These are phyloP conservation scores for Penicillium sclerotiorum DNA, from an alignment of 2,329 filamentous ascomycete species.

Conservation along the genomic window DNA sequence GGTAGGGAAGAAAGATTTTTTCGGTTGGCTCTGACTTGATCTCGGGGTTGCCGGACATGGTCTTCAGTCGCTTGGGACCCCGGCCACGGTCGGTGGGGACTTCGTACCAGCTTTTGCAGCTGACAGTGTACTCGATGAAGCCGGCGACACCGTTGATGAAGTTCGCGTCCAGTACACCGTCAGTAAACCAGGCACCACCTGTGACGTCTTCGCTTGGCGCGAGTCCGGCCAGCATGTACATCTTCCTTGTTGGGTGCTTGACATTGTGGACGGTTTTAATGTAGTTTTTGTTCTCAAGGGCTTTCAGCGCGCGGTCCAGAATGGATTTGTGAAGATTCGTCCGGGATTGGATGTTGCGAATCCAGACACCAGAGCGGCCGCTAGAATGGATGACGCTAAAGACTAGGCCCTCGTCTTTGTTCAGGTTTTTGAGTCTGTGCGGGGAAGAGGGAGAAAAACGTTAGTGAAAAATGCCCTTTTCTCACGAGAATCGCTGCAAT, in stretches of 20 bases:
- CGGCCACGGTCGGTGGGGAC: constrained; percentile 42
- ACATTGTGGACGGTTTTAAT: constrained; percentile 91
- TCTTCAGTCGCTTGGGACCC: constrained; percentile 45
- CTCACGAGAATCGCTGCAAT: not conserved
- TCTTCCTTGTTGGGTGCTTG: constrained; percentile 87
- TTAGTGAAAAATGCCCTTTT: constrained; percentile 12
- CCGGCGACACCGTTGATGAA: constrained; percentile 79
- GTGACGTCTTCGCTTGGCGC: constrained; percentile 86
- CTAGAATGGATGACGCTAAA: constrained; percentile 88
- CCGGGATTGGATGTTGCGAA: constrained; percentile 76
- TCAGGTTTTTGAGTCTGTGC: constrained; percentile 49
- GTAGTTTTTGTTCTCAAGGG: constrained; percentile 76
- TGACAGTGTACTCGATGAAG: constrained; percentile 73
- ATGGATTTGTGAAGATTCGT: constrained; percentile 83
- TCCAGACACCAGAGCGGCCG: constrained; percentile 86
- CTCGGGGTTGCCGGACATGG: constrained; percentile 35
- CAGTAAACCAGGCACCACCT: constrained; percentile 92
- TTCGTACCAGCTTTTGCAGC: constrained; percentile 70
- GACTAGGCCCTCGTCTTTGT: constrained; percentile 75
- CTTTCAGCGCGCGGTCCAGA: constrained; percentile 79
- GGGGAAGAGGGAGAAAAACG: constrained; percentile 4
- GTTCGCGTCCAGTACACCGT: constrained; percentile 83
- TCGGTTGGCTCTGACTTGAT: constrained; percentile 34
- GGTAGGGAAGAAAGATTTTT: constrained; percentile 53
- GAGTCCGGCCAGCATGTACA: constrained; percentile 89